A percentile compares a stretch with the other conserved stretches of the same genome.
phyloP scores from a whole-genome alignment of 345 rosid species.

The Acer saccharum region DNA sequence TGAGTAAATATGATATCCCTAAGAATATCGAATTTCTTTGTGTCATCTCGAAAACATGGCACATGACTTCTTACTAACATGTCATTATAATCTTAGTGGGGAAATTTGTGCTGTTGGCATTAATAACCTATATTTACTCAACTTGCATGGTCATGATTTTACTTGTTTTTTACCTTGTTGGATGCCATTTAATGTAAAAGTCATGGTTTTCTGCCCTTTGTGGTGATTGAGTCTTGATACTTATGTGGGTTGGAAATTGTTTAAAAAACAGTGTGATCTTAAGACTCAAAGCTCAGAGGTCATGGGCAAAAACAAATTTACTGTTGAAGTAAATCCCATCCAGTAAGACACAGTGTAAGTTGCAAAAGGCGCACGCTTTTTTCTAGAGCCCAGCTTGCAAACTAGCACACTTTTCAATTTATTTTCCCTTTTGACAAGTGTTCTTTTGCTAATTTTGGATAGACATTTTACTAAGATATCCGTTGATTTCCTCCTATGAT shows the following conservation, averaged over 20 bases:
- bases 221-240: neutral
- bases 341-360: neutral
- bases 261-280: neutral
- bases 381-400: neutral
- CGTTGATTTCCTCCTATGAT: neutral
- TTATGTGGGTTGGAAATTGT: neutral
- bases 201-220: neutral
- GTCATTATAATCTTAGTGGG: neutral
- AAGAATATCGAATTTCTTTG: neutral
- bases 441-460: neutral
- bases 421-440: neutral
- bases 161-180: neutral
- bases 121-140: neutral
- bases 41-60: neutral
- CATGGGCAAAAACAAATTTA: neutral
- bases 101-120: neutral
- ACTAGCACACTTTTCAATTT: too few species aligned
- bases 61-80: neutral
- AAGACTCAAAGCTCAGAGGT: neutral
- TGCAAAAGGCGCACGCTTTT: neutral
- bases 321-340: neutral
- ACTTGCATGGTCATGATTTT: neutral
- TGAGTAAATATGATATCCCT: neutral
- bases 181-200: neutral
- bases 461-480: neutral